Conservation (phyloP, 2,329 filamentous ascomycete genomes). For the Periglandula ipomoeae region DNA sequence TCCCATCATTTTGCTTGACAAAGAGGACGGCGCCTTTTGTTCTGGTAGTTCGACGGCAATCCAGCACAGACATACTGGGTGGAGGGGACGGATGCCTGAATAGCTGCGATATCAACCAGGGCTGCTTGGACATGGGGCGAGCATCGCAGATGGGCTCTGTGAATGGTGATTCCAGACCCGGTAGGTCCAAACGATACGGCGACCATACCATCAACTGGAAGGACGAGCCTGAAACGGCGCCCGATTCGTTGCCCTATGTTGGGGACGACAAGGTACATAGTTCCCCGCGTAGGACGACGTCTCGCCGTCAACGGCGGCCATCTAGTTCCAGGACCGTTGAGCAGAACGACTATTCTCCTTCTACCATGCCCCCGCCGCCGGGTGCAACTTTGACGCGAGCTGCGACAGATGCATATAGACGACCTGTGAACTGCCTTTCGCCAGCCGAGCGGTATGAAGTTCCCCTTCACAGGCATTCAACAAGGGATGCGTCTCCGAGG, state of each 20-base stretch:
- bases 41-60: background rate
- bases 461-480: constrained; percentile 6
- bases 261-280: constrained; percentile 22
- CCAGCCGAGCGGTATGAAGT: constrained; percentile 13
- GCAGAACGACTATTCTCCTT: constrained; percentile 13
- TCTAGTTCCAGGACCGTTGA: constrained; percentile 18
- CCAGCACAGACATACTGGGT: background rate
- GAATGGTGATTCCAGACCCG: constrained; percentile 17
- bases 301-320: constrained; percentile 13
- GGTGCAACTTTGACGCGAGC: constrained; percentile 13
- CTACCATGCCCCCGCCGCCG: constrained; percentile 19
- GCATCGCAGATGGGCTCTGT: constrained; percentile 21
- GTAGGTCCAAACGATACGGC: constrained; percentile 18
- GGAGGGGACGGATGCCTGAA: constrained; percentile 2
- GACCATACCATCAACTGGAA: constrained; percentile 11
- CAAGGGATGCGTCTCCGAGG: constrained; percentile 12
- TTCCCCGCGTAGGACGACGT: constrained; percentile 19
- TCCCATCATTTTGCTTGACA: background rate
- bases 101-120: constrained; percentile 11
- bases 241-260: constrained; percentile 20
- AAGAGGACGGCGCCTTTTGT: background rate
- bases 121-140: constrained; percentile 21
- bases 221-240: constrained; percentile 10
- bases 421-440: constrained; percentile 18
- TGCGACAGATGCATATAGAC: constrained; percentile 22